Percentiles rank a stretch among this genome's conserved stretches.
These are phyloP conservation scores for Acacia melanoxylon DNA, from an alignment of 306 rosid species.

Conservation along the genomic window DNA sequence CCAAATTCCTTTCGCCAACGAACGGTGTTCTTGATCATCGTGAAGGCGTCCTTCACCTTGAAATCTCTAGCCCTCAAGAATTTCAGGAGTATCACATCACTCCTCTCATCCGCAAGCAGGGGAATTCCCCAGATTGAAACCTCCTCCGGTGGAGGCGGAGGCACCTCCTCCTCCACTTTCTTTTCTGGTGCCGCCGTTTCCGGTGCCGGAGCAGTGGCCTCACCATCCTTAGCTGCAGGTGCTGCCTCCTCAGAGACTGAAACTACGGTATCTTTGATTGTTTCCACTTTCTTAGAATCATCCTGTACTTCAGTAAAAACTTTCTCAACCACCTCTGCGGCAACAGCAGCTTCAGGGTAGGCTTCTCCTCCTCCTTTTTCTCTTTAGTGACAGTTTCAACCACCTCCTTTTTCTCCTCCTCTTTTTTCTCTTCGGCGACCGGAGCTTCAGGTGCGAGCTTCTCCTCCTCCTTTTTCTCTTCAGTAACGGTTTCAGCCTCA, in stretches of 20 bases:
- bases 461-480: not conserved
- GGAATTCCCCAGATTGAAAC: conserved; percentile 17
- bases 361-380: conserved; percentile 33
- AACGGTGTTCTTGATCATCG: conserved; percentile 6
- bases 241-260: conserved; percentile 38
- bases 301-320: conserved; percentile 45
- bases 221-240: not conserved
- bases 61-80: conserved; percentile 7
- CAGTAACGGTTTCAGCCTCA: conserved; percentile 18
- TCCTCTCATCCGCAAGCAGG: conserved; percentile 14
- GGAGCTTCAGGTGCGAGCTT: not conserved
- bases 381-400: conserved; percentile 8
- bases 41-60: conserved; percentile 11
- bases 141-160: conserved; percentile 19
- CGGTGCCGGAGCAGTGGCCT: not conserved
- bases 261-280: conserved; percentile 63
- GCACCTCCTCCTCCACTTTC: not conserved
- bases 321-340: conserved; percentile 38
- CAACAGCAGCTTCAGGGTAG: conserved; percentile 23
- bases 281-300: conserved; percentile 73
- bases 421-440: not conserved
- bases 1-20: conserved; percentile 19
- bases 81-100: conserved; percentile 4
- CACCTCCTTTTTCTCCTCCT: conserved; percentile 30
- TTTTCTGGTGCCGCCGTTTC: conserved; percentile 11